A percentile compares a stretch with the other conserved stretches of the same genome.
These are phyloP conservation scores for Skeletonema tropicum DNA, from an alignment of 108 stramenopile species.

Conservation along the genomic window DNA sequence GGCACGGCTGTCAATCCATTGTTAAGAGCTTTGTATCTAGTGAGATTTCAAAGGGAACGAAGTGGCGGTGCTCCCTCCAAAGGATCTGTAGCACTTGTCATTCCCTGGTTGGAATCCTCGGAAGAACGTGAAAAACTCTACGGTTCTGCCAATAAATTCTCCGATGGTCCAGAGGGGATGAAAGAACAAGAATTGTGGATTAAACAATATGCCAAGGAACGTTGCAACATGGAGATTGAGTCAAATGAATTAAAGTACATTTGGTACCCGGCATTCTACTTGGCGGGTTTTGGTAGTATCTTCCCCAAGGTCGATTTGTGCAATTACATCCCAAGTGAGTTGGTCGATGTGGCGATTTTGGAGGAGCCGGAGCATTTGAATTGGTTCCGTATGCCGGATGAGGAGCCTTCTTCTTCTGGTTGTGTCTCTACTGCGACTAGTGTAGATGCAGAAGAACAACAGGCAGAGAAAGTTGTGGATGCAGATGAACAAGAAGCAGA, in stretches of 20 bases:
- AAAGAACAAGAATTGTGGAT: conserved; percentile 47
- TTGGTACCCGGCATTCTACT: conserved; percentile 78
- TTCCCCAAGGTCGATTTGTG: conserved; percentile 86
- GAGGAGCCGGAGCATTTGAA: conserved; percentile 97
- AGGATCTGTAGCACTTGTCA: conserved; percentile 46
- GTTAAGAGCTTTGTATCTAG: conserved; percentile 66
- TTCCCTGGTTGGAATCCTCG: conserved; percentile 59
- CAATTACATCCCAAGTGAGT: conserved; percentile 69
- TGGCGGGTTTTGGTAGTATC: conserved; percentile 75
- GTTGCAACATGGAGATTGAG: conserved; percentile 46
- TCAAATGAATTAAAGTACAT: conserved; percentile 55
- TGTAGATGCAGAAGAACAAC: background rate
- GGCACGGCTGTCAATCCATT: conserved; percentile 81
- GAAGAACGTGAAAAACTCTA: conserved; percentile 44
- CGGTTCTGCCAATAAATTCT: conserved; percentile 25
- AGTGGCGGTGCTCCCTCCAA: background rate
- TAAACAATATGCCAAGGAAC: conserved; percentile 29
- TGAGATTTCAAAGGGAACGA: conserved; percentile 32
- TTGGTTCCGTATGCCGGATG: conserved; percentile 73
- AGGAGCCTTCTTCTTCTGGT: background rate
- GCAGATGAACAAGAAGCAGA: background rate
- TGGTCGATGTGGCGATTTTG: conserved; percentile 88
- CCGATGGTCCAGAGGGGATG: conserved; percentile 34
- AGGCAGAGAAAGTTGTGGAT: background rate
- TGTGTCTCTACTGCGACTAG: background rate